Base-by-base conservation (phyloP, 495 filamentous ascomycete species). In the Terfezia claveryi region DNA sequence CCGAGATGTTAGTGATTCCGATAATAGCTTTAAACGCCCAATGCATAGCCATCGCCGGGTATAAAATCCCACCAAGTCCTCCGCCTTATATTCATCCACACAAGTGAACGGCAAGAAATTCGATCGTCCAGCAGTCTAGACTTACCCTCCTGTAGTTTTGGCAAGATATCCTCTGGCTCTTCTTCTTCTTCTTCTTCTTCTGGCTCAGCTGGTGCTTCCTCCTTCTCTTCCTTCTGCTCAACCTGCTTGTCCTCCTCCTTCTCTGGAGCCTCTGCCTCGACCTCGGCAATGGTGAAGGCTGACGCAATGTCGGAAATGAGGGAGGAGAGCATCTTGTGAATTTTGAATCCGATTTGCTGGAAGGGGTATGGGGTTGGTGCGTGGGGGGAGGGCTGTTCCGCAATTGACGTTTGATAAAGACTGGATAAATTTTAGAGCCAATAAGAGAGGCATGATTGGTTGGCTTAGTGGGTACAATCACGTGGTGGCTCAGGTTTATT, bases 151-250 rank as follows among this genome's bases (percentile, higher is more conserved):
- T 91, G 82, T 55, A 98, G 69, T 71, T 80, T 79, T 58, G 87
- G 85, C 76, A 92, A 92, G 57, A 78, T 76, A 66, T 98, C 91
- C 60, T 79, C 79, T 51, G 80, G 75, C 74, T 96, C 89, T 58
- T 93, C 85, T 61, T 92, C 87, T 57, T 92, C 87, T 57, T 92
- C 87, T 12, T 91, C 85, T 56, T 91, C 86, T 53, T 89, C 85
- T 27, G 68, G 65, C 58, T 73, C 70, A 36, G 67, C 68, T 38
- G 50, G 49, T 52, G 66, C 56, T 49, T 71, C 52, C 53, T 68
- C 69, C 55, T 69, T 70, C 44, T 61, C 17, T 32, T 60, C 55
- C 53, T 64, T 66, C 54, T 71, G 69, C 54, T 70, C 70, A 37
- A 64, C 55, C 51, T 63, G 55, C 63, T 74, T 70, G 59, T 74